Percentiles rank a stretch among this genome's conserved stretches.
phyloP scores from a whole-genome alignment of 2,329 filamentous ascomycete species.

The Amylocarpus encephaloides region DNA sequence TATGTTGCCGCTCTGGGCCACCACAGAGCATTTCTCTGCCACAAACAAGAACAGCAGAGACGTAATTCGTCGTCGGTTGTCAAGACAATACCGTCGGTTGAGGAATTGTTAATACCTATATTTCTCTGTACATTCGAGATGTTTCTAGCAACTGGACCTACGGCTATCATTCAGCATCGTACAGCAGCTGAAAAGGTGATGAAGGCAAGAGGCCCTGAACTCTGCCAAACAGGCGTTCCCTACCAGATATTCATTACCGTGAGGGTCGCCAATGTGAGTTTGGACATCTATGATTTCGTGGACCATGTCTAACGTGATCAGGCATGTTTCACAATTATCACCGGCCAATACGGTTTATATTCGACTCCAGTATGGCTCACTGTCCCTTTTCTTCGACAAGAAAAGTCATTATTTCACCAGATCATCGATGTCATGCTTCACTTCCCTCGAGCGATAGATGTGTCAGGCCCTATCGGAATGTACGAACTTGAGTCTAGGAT shows the following conservation, averaged over 20 bases:
- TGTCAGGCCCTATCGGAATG: neutral
- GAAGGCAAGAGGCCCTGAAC: constrained; percentile 1
- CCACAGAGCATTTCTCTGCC: neutral
- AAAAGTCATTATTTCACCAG: neutral
- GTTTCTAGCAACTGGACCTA: neutral
- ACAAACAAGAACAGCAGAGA: neutral
- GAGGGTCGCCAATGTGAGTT: constrained; percentile 1
- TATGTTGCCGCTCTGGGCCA: neutral
- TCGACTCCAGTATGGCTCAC: neutral
- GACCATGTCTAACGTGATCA: neutral
- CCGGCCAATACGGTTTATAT: neutral
- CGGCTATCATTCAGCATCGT: constrained; percentile 3
- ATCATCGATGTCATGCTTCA: constrained; percentile 1
- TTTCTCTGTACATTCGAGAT: constrained; percentile 5
- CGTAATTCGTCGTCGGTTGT: neutral
- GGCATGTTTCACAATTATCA: constrained; percentile 1
- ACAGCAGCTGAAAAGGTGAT: neutral
- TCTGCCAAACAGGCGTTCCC: constrained; percentile 1
- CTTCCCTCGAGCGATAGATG: neutral
- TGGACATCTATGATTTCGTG: neutral
- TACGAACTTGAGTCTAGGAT: neutral
- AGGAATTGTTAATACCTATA: constrained; percentile 2
- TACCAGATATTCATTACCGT: constrained; percentile 1
- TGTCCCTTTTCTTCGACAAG: neutral
- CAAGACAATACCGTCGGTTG: neutral